Evolutionary conservation across 1,284 basidiomycete genomes (phyloP), one percentile per base, ranked within the genome.

Genomic region (Leccinum fuscescens): DNA sequence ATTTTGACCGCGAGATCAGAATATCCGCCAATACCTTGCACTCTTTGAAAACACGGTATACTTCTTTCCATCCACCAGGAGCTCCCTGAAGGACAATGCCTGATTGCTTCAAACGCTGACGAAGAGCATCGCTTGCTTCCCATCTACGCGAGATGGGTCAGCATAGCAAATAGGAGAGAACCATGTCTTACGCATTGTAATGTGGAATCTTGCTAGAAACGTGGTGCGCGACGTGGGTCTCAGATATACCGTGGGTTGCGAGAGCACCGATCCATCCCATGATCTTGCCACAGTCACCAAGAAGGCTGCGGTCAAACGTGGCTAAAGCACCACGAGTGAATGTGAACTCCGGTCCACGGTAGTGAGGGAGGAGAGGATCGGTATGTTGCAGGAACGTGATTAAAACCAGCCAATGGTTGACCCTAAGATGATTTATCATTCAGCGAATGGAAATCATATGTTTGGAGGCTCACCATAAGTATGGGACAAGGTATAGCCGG

Each of bases 371-470:
- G 49, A 91, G 75, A 20, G 95, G 94, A 79, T 98, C 96, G 69
- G 96, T 98, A 83, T 98, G 97, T 79, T 98, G 97, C 63, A 98
- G 84, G 89, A 93, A 96, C 31, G 93, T 95, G 79, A 96, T 94
- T 67, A 93, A 74, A 62, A 96, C 92, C 58, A 96, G 83, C 93
- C 93, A 96, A 82, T 93, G 90, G 79, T 92, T 92, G 52, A 90
- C 80, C 85, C 81, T 85, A 53, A 56, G 22, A 42, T 5, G 22
- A 24, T 56, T 4, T 0, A 44, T 60, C 7, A 59, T 58, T 60
- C 12, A 58, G 59, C 58, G 51, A 53, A 57, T 15, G 54, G 44
- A 31, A 12, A 51, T 3, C 12, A n/a, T 20, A 3, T n/a, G 14
- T 2, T 24, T 22, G 20, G 29, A 37, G 8, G 65, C 80, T 57